Conservation (phyloP, 2,329 filamentous ascomycete species). For the Parastagonospora nodorum region DNA sequence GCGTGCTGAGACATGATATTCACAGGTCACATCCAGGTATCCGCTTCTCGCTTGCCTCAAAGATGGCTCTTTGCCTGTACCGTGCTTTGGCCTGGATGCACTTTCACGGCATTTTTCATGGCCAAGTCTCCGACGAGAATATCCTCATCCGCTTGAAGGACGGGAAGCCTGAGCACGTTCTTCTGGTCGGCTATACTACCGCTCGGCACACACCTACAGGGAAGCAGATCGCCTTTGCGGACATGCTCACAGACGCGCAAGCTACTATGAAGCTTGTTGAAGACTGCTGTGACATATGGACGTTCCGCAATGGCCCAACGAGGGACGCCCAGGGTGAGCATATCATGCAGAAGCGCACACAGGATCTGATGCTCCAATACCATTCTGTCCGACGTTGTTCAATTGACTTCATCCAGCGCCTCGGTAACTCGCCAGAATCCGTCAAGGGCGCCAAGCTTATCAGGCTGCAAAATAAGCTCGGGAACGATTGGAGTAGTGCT, state of each 20-base stretch:
- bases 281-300: constrained; percentile 25
- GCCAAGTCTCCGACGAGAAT: constrained; percentile 8
- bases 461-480: constrained; percentile 5
- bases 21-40: constrained; percentile 11
- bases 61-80: constrained; percentile 17
- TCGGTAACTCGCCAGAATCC: constrained; percentile 4
- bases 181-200: constrained; percentile 19
- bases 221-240: constrained; percentile 4
- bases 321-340: constrained; percentile 6
- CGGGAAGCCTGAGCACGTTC: constrained; percentile 3
- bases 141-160: constrained; percentile 14
- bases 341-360: constrained; percentile 7
- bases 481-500: constrained; percentile 6
- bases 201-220: constrained; percentile 2
- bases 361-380: constrained; percentile 8
- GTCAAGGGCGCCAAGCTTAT: constrained; percentile 7
- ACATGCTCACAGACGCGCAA: constrained; percentile 12
- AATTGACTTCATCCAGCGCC: constrained; percentile 8
- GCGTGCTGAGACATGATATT: constrained; percentile 6
- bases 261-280: constrained; percentile 18
- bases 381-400: constrained; percentile 10
- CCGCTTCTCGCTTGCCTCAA: constrained; percentile 16
- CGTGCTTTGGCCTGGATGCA: constrained; percentile 21
- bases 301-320: constrained; percentile 13
- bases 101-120: constrained; percentile 17